phyloP scores from a whole-genome alignment of 306 rosid genomes.

The Alnus glutinosa region DNA sequence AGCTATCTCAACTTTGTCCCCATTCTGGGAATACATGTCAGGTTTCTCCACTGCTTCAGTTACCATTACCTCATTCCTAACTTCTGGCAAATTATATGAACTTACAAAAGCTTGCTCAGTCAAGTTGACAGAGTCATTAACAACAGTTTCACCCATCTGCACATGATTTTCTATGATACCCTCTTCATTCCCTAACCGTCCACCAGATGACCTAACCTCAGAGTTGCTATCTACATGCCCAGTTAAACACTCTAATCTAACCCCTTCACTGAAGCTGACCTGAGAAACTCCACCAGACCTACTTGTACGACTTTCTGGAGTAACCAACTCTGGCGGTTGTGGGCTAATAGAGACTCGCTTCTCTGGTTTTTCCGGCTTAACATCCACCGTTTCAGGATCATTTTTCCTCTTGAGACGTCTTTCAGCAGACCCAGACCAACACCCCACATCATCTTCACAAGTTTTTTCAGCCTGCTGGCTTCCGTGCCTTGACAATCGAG shows the following conservation, averaged over 20 bases:
- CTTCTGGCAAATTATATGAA: conserved; percentile 24
- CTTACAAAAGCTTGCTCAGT: conserved; percentile 34
- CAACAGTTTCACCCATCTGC: conserved; percentile 35
- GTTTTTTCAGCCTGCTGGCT: conserved; percentile 47
- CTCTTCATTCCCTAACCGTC: conserved; percentile 38
- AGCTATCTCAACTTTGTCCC: conserved; percentile 43
- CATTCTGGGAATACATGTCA: background rate
- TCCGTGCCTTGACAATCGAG: conserved; percentile 53
- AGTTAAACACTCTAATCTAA: conserved; percentile 37
- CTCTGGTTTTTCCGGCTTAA: conserved; percentile 38
- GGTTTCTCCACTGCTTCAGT: conserved; percentile 50
- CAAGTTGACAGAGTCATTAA: conserved; percentile 27
- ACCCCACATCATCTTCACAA: conserved; percentile 44
- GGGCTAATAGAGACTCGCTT: conserved; percentile 64
- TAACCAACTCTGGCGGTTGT: conserved; percentile 47
- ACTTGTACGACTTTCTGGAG: conserved; percentile 45
- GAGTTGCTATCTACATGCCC: conserved; percentile 37
- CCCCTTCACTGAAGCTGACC: conserved; percentile 36
- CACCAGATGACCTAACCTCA: conserved; percentile 45
- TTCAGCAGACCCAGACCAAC: conserved; percentile 55
- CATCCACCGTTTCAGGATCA: conserved; percentile 46
- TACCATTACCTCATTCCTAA: conserved; percentile 50
- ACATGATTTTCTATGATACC: conserved; percentile 21
- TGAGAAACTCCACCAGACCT: conserved; percentile 51
- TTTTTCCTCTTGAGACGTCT: conserved; percentile 71